Conservation (phyloP, 768 basidiomycete species). For the Psilocybe tampanensis region DNA sequence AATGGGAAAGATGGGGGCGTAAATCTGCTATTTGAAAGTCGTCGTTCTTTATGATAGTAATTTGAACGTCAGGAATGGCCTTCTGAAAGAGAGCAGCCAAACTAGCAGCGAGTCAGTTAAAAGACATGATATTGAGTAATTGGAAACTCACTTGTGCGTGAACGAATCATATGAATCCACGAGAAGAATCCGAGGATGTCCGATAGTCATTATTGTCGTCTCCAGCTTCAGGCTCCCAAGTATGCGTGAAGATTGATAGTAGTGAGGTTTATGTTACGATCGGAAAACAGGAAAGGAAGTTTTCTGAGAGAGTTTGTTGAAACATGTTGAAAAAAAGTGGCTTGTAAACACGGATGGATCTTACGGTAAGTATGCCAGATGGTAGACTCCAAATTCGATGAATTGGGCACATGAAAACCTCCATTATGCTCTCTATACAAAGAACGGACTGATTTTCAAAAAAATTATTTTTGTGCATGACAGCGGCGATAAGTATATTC, state of each 20-base stretch:
- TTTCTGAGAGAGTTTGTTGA: constrained; percentile 2
- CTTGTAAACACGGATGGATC: constrained; percentile 8
- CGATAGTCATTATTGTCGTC: constrained; percentile 21
- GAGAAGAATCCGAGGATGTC: constrained; percentile 59
- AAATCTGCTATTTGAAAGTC: constrained; percentile 52
- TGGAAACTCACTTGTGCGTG: constrained; percentile 74
- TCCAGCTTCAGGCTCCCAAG: no score
- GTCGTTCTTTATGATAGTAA: constrained; percentile 80
- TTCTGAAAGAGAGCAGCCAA: constrained; percentile 71
- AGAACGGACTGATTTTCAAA: background rate
- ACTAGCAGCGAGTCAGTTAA: constrained; percentile 34
- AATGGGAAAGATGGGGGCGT: constrained; percentile 54
- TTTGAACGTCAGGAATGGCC: constrained; percentile 59
- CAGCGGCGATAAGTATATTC: no score
- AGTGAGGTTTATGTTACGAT: constrained; percentile 11
- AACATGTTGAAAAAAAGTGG: background rate
- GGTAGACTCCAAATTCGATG: background rate
- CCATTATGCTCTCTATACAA: background rate
- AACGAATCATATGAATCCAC: constrained; percentile 89
- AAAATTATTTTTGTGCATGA: background rate
- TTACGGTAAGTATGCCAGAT: background rate
- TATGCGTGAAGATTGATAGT: no score
- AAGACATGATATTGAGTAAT: background rate
- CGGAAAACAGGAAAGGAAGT: constrained; percentile 7
- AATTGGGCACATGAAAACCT: background rate